phyloP scores from a whole-genome alignment of 306 rosid genomes.

The Pyrus communis region DNA sequence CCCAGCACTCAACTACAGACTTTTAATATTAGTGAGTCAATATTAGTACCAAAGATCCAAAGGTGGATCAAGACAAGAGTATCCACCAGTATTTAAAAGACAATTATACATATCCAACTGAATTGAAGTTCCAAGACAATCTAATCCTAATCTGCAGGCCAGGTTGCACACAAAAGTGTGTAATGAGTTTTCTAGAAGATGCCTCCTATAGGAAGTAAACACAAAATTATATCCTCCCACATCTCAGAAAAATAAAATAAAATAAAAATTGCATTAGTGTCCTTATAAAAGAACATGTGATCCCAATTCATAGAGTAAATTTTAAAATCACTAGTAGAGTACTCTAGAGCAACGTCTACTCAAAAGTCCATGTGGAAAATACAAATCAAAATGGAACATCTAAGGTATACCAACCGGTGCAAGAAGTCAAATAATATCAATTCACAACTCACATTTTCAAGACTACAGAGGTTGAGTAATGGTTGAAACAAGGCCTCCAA shows the following conservation, averaged over 20 bases:
- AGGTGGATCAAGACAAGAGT: too few species aligned
- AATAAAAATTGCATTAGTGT: neutral
- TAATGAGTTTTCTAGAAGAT: too few species aligned
- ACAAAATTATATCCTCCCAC: neutral
- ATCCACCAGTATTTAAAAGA: too few species aligned
- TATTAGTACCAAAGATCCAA: too few species aligned
- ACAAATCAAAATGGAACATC: neutral
- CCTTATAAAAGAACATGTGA: neutral
- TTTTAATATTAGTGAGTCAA: neutral
- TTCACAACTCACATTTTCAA: conserved; percentile 62
- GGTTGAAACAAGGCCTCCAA: conserved; percentile 63
- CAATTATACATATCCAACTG: too few species aligned
- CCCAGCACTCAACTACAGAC: neutral
- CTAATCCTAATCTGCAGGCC: too few species aligned
- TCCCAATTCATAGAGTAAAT: neutral
- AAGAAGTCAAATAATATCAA: neutral
- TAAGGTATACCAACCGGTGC: neutral
- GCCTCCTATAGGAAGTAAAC: neutral
- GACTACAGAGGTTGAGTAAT: conserved; percentile 61
- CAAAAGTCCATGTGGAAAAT: neutral
- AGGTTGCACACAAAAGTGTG: too few species aligned
- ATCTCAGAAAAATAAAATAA: too few species aligned
- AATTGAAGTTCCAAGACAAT: too few species aligned
- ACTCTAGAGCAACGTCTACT: neutral
- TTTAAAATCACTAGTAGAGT: neutral